Evolutionary conservation across 345 rosid genomes (phyloP).

Genomic region (Moringa oleifera): DNA sequence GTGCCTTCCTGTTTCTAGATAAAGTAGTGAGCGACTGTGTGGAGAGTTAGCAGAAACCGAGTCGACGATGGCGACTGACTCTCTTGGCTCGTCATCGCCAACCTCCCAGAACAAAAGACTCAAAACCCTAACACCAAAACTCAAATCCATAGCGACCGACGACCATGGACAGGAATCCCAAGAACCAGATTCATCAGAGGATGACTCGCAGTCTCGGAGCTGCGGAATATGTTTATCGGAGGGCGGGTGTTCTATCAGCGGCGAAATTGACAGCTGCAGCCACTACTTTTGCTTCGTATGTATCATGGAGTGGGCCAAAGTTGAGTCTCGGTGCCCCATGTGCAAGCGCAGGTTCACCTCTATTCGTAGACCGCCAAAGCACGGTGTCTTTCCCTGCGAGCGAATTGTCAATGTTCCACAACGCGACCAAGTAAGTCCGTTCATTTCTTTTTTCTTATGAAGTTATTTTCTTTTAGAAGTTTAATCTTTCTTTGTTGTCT

Average conservation of each 20-base stretch:
- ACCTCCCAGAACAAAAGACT: slow-evolving; percentile 17
- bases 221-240: slow-evolving; percentile 56
- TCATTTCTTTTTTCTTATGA: neutral
- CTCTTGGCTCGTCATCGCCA: neutral
- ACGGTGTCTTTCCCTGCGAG: slow-evolving; percentile 30
- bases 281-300: slow-evolving; percentile 67
- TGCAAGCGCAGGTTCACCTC: slow-evolving; percentile 51
- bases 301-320: slow-evolving; percentile 62
- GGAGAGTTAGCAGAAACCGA: neutral
- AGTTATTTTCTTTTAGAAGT: too few species aligned
- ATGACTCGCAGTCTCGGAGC: neutral
- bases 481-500: neutral
- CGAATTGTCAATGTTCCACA: slow-evolving; percentile 36
- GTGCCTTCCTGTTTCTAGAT: too few species aligned
- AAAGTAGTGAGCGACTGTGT: too few species aligned
- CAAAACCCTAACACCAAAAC: slow-evolving; percentile 12
- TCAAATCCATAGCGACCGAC: slow-evolving; percentile 1
- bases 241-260: slow-evolving; percentile 37
- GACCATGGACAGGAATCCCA: neutral
- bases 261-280: slow-evolving; percentile 50
- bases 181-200: neutral
- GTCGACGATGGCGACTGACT: neutral
- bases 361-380: slow-evolving; percentile 34
- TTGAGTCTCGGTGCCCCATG: slow-evolving; percentile 55
- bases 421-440: slow-evolving; percentile 53